Percentiles rank a stretch among this genome's conserved stretches.
Evolutionary conservation across 306 rosid species (phyloP).

Genomic region (Quercus berberidifolia): DNA sequence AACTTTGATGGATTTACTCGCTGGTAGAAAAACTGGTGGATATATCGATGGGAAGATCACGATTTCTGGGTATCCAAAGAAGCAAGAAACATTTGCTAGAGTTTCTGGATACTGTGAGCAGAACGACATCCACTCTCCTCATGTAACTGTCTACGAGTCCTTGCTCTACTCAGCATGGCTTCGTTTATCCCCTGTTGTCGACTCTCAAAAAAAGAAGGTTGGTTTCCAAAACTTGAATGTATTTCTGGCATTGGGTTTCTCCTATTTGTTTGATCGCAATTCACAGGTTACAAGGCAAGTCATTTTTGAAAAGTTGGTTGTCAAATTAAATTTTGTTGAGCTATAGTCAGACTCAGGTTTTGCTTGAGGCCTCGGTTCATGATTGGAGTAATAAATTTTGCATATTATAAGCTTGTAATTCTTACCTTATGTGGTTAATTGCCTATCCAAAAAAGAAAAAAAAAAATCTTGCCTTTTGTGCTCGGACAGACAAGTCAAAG

Average conservation of each 20-base stretch:
- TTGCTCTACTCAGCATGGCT: constrained; percentile 61
- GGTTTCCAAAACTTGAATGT: neutral
- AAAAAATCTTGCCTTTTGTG: too few species aligned
- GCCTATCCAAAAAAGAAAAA: too few species aligned
- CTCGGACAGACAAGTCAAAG: too few species aligned
- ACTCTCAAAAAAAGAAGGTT: constrained; percentile 46
- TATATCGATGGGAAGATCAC: constrained; percentile 47
- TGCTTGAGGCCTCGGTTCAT: too few species aligned
- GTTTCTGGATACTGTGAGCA: constrained; percentile 65
- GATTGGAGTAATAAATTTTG: too few species aligned
- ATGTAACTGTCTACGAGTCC: constrained; percentile 56
- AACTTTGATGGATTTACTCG: constrained; percentile 62
- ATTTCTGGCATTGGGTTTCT: neutral
- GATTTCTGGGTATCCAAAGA: constrained; percentile 60
- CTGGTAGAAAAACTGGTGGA: constrained; percentile 68
- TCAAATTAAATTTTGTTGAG: too few species aligned
- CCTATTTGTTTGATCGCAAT: neutral
- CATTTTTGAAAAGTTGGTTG: too few species aligned
- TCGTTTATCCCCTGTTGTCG: constrained; percentile 50
- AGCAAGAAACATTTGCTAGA: constrained; percentile 61
- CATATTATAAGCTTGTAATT: too few species aligned
- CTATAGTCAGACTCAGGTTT: too few species aligned
- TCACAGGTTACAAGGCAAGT: neutral
- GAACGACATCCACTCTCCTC: constrained; percentile 67
- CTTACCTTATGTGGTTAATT: too few species aligned